A percentile compares a stretch with the other conserved stretches of the same genome.
Conservation (phyloP, 352 stramenopile species). For the Vaucheria bursata region DNA sequence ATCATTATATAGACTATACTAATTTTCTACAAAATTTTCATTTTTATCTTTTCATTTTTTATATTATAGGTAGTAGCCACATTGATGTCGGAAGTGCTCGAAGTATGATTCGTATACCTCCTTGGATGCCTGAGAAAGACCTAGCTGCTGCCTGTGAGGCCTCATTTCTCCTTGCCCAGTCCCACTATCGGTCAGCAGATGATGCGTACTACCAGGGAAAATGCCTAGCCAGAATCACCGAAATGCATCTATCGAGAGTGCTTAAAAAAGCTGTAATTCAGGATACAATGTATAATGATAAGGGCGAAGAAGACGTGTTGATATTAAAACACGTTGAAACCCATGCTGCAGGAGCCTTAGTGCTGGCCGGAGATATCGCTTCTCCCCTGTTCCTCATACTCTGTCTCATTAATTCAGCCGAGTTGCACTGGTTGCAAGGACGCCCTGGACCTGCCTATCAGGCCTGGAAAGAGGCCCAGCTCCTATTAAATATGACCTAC, state of each 20-base stretch:
- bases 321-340: conserved; percentile 17
- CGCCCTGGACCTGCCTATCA: conserved; percentile 18
- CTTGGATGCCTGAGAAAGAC: background rate
- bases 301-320: conserved; percentile 3
- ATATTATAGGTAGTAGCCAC: background rate
- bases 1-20: too few relatives aligned
- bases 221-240: conserved; percentile 32
- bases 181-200: conserved; percentile 12
- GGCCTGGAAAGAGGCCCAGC: conserved; percentile 32
- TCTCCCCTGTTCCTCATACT: conserved; percentile 25
- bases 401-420: conserved; percentile 31
- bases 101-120: background rate
- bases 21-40: too few relatives aligned
- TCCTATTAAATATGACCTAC: conserved; percentile 26
- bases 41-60: background rate
- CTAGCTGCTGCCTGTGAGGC: background rate
- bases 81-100: background rate
- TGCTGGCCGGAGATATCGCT: conserved; percentile 29
- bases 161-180: background rate
- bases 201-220: conserved; percentile 34
- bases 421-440: conserved; percentile 31
- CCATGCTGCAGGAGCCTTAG: conserved; percentile 13
- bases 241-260: conserved; percentile 43
- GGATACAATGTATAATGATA: too few relatives aligned
- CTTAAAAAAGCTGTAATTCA: conserved; percentile 28